Evolutionary conservation across 1,139 yeast genomes (phyloP), one percentile per base, ranked within the genome.

Genomic region (Taphrina sp.): DNA sequence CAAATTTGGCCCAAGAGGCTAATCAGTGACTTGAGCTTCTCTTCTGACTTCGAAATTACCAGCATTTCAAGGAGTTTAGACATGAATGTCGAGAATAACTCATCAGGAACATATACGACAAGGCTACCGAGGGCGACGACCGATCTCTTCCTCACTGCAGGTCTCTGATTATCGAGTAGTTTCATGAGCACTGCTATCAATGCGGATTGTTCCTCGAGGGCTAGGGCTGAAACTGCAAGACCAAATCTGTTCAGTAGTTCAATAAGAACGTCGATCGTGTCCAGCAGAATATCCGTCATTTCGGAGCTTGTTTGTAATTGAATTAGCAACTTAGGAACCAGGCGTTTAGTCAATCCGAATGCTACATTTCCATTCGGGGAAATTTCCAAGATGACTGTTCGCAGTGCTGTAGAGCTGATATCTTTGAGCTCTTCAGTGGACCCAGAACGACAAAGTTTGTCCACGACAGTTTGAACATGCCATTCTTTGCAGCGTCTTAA

Each of bases 351-450:
- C 28, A 68, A 66, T 16, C 67, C 46, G 2, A 62, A 52, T 3
- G 68, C 61, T 14, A 65, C 67, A 12, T 63, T 61, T 14, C 71
- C 64, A 54, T 71, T 75, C 52, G 74, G 75, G 3, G 57, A 29
- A 5, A 53, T 28, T 35, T 44, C 45, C 14, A 37, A n/a, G 61
- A 85, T 72, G 17, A 84, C 76, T 41, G 83, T 76, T 52, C 85
- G 77, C 56, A 84, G 71, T 0, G 92, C 92, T 81, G 85, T 81
- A 37, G 83, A 80, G 36, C 82, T 80, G 43, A 83, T 79, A 1
- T 86, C 79, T 1, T 80, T 76, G 38, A 58, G 58, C 34, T 42
- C 47, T 36, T 57, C 59, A 10, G 60, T 35, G 41, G 56, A 42
- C 38, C 61, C 45, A 7, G 56, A 39, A 8, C 57, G 36, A 47